Base-by-base conservation (phyloP, 1,284 basidiomycete species). In the Melampsora larici-populina region DNA sequence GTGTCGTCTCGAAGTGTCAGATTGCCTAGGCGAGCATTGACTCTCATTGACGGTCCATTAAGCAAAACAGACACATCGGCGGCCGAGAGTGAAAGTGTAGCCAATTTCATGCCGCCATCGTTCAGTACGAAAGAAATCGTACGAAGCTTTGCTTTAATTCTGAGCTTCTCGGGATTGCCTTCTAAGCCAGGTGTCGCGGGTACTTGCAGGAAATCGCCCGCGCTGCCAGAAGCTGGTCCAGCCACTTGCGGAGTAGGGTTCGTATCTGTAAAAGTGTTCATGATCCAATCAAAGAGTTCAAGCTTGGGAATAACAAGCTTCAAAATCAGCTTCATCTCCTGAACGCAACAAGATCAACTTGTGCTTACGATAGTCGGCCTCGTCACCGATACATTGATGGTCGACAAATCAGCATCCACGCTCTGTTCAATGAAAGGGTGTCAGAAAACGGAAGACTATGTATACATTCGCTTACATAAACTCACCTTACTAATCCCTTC, bases 241-340 rank as follows among this genome's bases (percentile, higher is more conserved):
- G 67, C 33, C 31, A 55, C 40, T 1, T 79, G 78, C 6, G 79
- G 70, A 1, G 77, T 62, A 6, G 81, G 76, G 43, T 84, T 82
- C 68, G 86, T 83, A 5, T 91, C 89, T 18, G 93, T 91, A 84
- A 97, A 97, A 0, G 95, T 97, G 7, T 92, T 92, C 91, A 99
- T 97, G 84, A 99, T 90, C 86, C 97, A 98, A 85, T 99, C 94
- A 84, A 98, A 99, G 13, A 99, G 86, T 1, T 90, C 88, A 58
- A 99, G 86, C 81, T 81, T 7, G 40, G 13, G 13, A 43, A 43
- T 43, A 64, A n/a, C 40, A 77, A 40, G 15, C 36, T 43, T 18
- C 7, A 13, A 2, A 58, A 40, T 26, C 71, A 58, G 48, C 33
- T 62, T 43, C n/a, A 24, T 8, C 17, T 40, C 24, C 2, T 31